These are phyloP conservation scores for Naganishia albida DNA, from an alignment of 1,284 basidiomycete genomes.

Conservation along the genomic window DNA sequence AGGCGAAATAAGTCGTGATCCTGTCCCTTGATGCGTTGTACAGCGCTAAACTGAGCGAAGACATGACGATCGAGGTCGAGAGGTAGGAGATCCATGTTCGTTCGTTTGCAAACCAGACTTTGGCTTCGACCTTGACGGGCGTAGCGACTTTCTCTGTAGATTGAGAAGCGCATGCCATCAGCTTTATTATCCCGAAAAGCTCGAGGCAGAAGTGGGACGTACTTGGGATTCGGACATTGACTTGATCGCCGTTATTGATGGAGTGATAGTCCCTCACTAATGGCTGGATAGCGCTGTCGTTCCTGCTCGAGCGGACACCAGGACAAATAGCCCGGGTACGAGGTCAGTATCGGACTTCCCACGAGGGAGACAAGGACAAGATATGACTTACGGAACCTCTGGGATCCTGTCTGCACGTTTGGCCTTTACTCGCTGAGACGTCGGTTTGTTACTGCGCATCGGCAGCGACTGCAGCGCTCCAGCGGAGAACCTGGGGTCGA, in stretches of 20 bases:
- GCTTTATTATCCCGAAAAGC: no score
- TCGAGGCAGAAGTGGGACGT: background rate
- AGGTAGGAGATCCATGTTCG: constrained; percentile 93
- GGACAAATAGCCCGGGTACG: background rate
- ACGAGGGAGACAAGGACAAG: no score
- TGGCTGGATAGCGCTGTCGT: constrained; percentile 36
- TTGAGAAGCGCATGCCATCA: background rate
- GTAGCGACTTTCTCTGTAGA: constrained; percentile 74
- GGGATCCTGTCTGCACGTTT: constrained; percentile 52
- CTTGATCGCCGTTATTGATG: constrained; percentile 51
- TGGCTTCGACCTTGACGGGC: constrained; percentile 89
- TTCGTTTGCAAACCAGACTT: constrained; percentile 99
- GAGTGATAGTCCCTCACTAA: constrained; percentile 50
- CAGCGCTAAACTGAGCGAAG: constrained; percentile 80
- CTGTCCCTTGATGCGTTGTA: constrained; percentile 60
- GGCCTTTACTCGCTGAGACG: constrained; percentile 43
- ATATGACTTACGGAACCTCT: constrained; percentile 43
- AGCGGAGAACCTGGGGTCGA: constrained; percentile 42
- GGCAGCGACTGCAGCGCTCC: constrained; percentile 49
- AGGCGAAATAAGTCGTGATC: constrained; percentile 76
- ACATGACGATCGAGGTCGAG: constrained; percentile 80
- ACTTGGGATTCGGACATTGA: constrained; percentile 37
- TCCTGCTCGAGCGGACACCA: constrained; percentile 5
- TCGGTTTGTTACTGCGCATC: constrained; percentile 34
- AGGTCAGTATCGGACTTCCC: no score